These are phyloP conservation scores for Saururus chinensis DNA, from an alignment of 164 flowering plant species.

Conservation along the genomic window DNA sequence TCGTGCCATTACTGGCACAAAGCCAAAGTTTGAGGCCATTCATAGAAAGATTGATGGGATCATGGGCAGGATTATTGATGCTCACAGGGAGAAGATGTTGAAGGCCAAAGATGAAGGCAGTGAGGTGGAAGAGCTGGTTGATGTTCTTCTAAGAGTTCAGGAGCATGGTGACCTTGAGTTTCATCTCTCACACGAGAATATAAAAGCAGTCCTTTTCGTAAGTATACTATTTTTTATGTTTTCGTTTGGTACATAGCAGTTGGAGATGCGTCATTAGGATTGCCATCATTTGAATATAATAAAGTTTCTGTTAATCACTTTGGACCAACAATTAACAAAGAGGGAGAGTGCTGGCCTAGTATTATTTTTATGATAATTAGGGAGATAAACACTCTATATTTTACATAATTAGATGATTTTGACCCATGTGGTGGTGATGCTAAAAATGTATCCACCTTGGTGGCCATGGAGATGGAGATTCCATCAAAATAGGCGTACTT, in stretches of 20 bases:
- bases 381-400: too few species aligned
- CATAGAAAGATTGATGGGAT: slow-evolving; percentile 3
- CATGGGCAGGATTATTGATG: not conserved
- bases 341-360: too few species aligned
- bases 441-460: too few species aligned
- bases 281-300: not conserved
- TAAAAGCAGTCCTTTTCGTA: slow-evolving; percentile 3
- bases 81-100: not conserved
- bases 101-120: not conserved
- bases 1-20: not conserved
- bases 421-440: too few species aligned
- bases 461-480: too few species aligned
- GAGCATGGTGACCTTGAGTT: slow-evolving; percentile 3
- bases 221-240: not conserved
- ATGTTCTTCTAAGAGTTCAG: slow-evolving; percentile 6
- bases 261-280: not conserved
- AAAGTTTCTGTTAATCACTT: too few species aligned
- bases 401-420: too few species aligned
- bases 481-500: too few species aligned
- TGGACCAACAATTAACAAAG: too few species aligned
- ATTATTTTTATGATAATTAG: too few species aligned
- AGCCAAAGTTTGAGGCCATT: slow-evolving; percentile 1
- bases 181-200: slow-evolving; percentile 1
- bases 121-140: slow-evolving; percentile 7
- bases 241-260: not conserved